Conservation (phyloP, 441 rosid species). For the Arabidopsis hybrid region DNA sequence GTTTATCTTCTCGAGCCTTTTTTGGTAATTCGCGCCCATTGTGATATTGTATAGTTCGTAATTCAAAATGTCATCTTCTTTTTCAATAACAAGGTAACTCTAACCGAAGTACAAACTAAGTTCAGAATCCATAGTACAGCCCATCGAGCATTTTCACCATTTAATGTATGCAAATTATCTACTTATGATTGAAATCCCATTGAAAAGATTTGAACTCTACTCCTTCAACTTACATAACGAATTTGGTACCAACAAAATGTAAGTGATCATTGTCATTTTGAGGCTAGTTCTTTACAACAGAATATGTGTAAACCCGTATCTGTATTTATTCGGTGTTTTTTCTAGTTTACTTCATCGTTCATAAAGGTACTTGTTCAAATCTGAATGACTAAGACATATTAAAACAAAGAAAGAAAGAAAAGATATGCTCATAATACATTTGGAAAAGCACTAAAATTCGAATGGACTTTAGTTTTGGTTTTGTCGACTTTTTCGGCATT, state of each 20-base stretch:
- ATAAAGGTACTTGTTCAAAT: neutral
- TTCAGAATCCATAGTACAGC: neutral
- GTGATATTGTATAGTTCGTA: neutral
- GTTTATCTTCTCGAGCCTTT: conserved; percentile 20
- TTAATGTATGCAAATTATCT: neutral
- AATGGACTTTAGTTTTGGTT: conserved; percentile 17
- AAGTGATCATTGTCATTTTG: neutral
- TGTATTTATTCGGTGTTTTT: no score
- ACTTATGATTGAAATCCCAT: neutral
- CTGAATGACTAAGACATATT: neutral
- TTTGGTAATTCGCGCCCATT: conserved; percentile 4
- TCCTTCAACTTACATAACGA: neutral
- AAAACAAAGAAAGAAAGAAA: neutral
- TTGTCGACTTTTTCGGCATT: neutral
- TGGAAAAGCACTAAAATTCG: conserved; percentile 17
- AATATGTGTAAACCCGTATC: neutral
- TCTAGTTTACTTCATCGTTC: neutral
- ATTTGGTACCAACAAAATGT: neutral
- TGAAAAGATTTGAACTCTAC: no score
- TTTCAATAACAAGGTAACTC: neutral
- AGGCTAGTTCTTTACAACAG: neutral
- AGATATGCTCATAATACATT: neutral
- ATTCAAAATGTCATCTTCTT: neutral
- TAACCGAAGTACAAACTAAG: neutral
- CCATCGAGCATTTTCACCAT: neutral